Percentiles rank a stretch among this genome's conserved stretches.
Conservation (phyloP, 305 asterid genomes). For the Fraxinus ornus region DNA sequence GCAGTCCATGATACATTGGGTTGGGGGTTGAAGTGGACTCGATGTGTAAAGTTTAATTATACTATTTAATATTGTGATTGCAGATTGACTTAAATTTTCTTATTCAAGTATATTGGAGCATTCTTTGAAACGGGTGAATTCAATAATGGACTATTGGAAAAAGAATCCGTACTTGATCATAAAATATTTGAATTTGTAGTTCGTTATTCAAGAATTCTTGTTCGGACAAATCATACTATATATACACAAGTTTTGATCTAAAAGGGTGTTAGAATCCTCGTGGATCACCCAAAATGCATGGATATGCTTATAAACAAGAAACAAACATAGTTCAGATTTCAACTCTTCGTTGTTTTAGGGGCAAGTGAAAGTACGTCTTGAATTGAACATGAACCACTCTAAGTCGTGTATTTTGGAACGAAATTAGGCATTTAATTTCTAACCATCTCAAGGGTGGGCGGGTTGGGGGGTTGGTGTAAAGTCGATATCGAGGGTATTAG, state of each 20-base stretch:
- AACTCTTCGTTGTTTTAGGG: no score
- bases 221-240: not conserved
- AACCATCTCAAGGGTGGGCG: not conserved
- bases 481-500: slow-evolving; percentile 38
- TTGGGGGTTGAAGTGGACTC: not conserved
- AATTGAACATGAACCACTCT: not conserved
- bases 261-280: not conserved
- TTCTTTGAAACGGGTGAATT: not conserved
- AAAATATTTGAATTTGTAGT: not conserved
- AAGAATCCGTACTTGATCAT: not conserved
- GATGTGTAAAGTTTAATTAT: not conserved
- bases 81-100: not conserved
- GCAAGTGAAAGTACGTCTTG: not conserved
- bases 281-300: not conserved
- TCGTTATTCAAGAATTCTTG: not conserved
- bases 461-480: slow-evolving; percentile 29
- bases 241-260: not conserved
- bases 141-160: not conserved
- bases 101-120: not conserved
- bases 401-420: not conserved
- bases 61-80: not conserved
- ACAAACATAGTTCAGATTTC: not conserved
- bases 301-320: no score
- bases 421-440: not conserved
- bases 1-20: not conserved